phyloP scores from a whole-genome alignment of 176 grass and related monocot species.

The Chrysopogon serrulatus region DNA sequence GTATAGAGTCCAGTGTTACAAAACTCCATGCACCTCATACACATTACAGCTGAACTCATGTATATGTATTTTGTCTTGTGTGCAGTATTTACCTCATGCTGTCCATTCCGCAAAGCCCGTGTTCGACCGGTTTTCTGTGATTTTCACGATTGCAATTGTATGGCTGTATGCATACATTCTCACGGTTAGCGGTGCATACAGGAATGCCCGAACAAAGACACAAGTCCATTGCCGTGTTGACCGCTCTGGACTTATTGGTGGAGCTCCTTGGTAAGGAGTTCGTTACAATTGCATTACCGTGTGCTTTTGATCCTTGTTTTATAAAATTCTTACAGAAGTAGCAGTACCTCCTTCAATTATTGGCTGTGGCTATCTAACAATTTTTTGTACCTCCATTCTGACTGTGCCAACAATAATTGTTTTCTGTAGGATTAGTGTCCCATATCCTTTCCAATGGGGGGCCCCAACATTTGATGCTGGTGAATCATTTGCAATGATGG shows the following conservation, averaged over 20 bases:
- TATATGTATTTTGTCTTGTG: neutral
- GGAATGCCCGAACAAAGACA: conserved; percentile 59
- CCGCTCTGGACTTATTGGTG: conserved; percentile 73
- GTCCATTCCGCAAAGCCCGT: conserved; percentile 47
- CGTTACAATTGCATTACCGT: neutral
- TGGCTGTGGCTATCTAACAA: neutral
- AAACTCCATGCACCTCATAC: neutral
- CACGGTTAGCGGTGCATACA: conserved; percentile 81
- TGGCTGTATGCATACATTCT: conserved; percentile 91
- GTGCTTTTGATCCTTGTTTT: neutral
- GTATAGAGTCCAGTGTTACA: conserved; percentile 11
- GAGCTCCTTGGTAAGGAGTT: conserved; percentile 66
- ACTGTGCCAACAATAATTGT: neutral
- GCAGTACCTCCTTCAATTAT: neutral
- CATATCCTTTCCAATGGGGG: conserved; percentile 95
- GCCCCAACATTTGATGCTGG: conserved; percentile 91
- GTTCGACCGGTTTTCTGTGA: conserved; percentile 71
- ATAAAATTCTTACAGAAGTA: neutral
- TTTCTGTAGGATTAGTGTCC: conserved; percentile 61
- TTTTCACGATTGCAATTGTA: conserved; percentile 81
- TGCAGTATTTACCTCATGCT: conserved; percentile 77
- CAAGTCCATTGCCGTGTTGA: conserved; percentile 89
- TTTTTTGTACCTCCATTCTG: neutral
- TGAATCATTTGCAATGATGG: conserved; percentile 97
- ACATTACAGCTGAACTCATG: neutral